Conservation (phyloP, 441 rosid genomes). For the Viola pubescens region DNA sequence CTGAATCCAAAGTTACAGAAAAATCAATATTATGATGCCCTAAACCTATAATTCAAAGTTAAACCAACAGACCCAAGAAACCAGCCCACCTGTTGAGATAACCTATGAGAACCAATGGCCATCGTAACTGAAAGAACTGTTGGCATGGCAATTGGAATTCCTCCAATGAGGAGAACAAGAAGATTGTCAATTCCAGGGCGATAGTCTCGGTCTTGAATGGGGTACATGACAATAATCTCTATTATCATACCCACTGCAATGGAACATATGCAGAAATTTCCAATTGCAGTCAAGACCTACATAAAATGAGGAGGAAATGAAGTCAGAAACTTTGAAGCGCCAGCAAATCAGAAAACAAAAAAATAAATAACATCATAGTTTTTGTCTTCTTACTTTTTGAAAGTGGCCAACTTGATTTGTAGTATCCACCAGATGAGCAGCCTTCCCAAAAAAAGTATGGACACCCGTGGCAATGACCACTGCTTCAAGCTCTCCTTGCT, state of each 20-base stretch:
- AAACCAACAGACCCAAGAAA: conserved; percentile 7
- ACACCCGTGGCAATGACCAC: conserved; percentile 93
- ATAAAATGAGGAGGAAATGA: conserved; percentile 11
- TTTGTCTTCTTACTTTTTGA: conserved; percentile 56
- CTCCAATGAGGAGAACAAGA: conserved; percentile 91
- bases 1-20: conserved; percentile 25
- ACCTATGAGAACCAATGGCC: conserved; percentile 93
- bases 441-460: conserved; percentile 93
- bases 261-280: conserved; percentile 95
- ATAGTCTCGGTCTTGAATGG: conserved; percentile 75
- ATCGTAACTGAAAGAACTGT: conserved; percentile 90
- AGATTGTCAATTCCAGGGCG: conserved; percentile 96
- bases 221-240: conserved; percentile 89
- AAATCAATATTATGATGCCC: conserved; percentile 1
- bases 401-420: conserved; percentile 98
- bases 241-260: conserved; percentile 88
- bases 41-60: conserved; percentile 9
- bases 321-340: conserved; percentile 3
- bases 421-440: conserved; percentile 91
- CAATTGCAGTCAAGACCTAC: conserved; percentile 93
- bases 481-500: conserved; percentile 95
- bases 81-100: conserved; percentile 74
- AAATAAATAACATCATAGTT: conserved; percentile 6
- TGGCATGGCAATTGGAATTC: conserved; percentile 99
- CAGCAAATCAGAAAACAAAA: neutral